Evolutionary conservation across 1,284 basidiomycete genomes (phyloP), one percentile per base, ranked within the genome.

Genomic region (Flammula alnicola): DNA sequence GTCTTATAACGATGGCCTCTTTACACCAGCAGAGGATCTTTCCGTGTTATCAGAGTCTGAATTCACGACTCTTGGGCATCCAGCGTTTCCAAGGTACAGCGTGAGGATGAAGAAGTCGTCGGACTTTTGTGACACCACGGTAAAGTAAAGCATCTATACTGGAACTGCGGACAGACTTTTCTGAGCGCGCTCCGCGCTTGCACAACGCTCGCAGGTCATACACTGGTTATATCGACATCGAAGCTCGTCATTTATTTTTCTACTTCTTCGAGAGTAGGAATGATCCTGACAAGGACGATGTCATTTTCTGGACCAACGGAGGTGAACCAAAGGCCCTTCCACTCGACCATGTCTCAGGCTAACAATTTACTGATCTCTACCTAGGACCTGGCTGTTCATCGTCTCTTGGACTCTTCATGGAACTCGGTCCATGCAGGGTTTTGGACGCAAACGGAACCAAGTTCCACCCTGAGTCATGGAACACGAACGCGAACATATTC

Each of bases 251-350:
- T 56, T 66, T 93, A 25, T 93, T 92, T 73, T 93, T 91, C 75
- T 91, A 90, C 74, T 93, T 93, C 66, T 93, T 94, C 68, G 90
- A 93, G 67, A 88, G 84, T 46, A 73, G 91, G 47, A 78, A 70
- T 50, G 73, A 88, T 53, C 88, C 88, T 1, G 73, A 76, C 25
- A 79, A 70, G 33, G 85, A 89, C 58, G 83, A 86, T 51, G 76
- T 89, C 4, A 75, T 86, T 25, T 76, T 85, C 51, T 88, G 84
- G 84, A 84, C 82, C 2, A 80, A 82, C 55, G 84, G 83, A 53
- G 83, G 80, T 70, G 31, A 17, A 67, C 59, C 20, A 45, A 41
- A 52, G 49, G 36, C 50, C n/a, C n/a, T 11, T 10, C 23, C 33
- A 12, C 29, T 42, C 19, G 14, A 42, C 39, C n/a, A 3, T n/a